phyloP scores from a whole-genome alignment of 2,329 filamentous ascomycete genomes.

The Ophiostoma sp. region DNA sequence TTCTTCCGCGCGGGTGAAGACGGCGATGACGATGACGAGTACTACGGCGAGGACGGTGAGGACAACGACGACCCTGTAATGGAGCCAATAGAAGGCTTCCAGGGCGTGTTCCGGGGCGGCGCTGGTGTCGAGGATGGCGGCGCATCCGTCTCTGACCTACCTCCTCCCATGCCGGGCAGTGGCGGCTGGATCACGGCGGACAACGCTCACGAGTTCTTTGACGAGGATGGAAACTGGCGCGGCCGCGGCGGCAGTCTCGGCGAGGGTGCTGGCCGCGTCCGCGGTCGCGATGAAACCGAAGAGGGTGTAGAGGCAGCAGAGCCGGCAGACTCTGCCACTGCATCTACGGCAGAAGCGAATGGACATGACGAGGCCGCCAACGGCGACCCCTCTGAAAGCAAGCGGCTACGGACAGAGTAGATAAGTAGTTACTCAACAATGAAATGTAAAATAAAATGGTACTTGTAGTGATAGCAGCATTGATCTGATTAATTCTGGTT shows the following conservation, averaged over 20 bases:
- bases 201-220: constrained; percentile 79
- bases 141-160: constrained; percentile 45
- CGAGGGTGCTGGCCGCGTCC: constrained; percentile 58
- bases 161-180: constrained; percentile 66
- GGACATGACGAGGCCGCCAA: constrained; percentile 31
- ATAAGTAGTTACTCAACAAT: too few relatives aligned
- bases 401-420: constrained; percentile 45
- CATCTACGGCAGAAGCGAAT: background rate
- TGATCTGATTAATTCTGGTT: background rate
- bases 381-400: constrained; percentile 41
- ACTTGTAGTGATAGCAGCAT: background rate
- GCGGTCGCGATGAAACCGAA: constrained; percentile 48
- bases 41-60: constrained; percentile 53
- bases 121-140: constrained; percentile 35
- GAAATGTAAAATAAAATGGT: background rate
- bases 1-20: constrained; percentile 51
- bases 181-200: constrained; percentile 87
- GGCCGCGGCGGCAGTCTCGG: constrained; percentile 50
- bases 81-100: constrained; percentile 53
- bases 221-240: constrained; percentile 75
- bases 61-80: constrained; percentile 39
- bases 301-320: constrained; percentile 24
- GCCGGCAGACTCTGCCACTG: background rate
- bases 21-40: constrained; percentile 50
- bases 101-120: constrained; percentile 47